Evolutionary conservation across 345 rosid species (phyloP).

Genomic region (Rubroshorea leprosula): DNA sequence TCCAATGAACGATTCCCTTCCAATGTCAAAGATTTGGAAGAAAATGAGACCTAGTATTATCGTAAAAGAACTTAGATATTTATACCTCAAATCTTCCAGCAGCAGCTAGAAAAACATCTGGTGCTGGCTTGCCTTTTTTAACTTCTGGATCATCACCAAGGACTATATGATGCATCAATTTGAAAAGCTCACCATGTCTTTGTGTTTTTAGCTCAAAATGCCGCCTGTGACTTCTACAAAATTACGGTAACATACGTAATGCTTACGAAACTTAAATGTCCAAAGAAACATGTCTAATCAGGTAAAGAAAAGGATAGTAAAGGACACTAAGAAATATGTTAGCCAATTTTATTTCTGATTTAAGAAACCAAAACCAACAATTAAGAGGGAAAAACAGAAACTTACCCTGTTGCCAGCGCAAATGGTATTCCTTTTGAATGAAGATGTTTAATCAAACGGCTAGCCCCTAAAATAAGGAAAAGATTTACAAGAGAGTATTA

Average conservation of each 20-base stretch:
- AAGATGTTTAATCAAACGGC: slow-evolving; percentile 63
- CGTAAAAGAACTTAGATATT: too few species aligned
- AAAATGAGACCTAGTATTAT: too few species aligned
- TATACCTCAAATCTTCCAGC: slow-evolving; percentile 85
- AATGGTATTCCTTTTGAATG: slow-evolving; percentile 79
- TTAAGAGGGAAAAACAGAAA: slow-evolving; percentile 4
- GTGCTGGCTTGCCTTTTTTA: slow-evolving; percentile 86
- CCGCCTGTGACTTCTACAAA: slow-evolving; percentile 60
- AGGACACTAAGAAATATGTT: too few species aligned
- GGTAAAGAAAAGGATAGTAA: too few species aligned
- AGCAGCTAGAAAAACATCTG: slow-evolving; percentile 82
- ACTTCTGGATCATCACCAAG: slow-evolving; percentile 94
- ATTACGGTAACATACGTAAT: not conserved
- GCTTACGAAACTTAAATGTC: not conserved
- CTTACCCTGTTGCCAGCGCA: slow-evolving; percentile 77
- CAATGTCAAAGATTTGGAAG: too few species aligned
- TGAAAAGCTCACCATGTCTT: slow-evolving; percentile 67
- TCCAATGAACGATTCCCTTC: too few species aligned
- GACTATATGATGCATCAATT: slow-evolving; percentile 90
- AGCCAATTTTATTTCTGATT: too few species aligned
- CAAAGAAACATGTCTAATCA: too few species aligned
- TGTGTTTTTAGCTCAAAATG: slow-evolving; percentile 84
- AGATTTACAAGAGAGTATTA: not conserved
- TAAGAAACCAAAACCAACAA: not conserved
- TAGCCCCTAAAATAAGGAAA: slow-evolving; percentile 51